Evolutionary conservation across 805 yeast species (phyloP).

Genomic region (Wickerhamomyces xylosicus): DNA sequence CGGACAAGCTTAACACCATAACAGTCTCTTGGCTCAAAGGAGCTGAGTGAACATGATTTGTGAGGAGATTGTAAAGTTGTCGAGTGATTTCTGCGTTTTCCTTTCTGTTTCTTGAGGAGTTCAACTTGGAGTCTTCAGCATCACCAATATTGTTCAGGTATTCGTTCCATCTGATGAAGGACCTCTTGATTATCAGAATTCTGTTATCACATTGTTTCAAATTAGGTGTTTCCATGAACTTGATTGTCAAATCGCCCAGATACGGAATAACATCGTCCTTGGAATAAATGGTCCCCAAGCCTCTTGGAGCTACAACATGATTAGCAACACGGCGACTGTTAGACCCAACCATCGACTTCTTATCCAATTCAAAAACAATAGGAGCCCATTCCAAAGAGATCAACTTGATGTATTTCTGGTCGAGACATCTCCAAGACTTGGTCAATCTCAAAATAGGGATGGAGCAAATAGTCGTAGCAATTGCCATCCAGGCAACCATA

Average conservation of each 20-base stretch:
- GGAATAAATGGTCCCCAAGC: slow-evolving; percentile 67
- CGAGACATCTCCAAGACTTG: slow-evolving; percentile 66
- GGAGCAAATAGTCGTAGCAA: slow-evolving; percentile 75
- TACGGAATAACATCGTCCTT: slow-evolving; percentile 78
- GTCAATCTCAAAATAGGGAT: slow-evolving; percentile 69
- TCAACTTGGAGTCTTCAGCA: slow-evolving; percentile 16
- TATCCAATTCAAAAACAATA: slow-evolving; percentile 78
- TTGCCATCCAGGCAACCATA: slow-evolving; percentile 90
- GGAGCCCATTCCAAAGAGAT: slow-evolving; percentile 86
- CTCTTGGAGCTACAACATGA: slow-evolving; percentile 79
- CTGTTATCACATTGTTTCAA: slow-evolving; percentile 52
- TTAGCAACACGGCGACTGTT: slow-evolving; percentile 48
- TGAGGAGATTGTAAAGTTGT: slow-evolving; percentile 35
- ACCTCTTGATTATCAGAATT: slow-evolving; percentile 57
- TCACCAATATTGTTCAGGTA: slow-evolving; percentile 41
- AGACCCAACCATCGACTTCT: slow-evolving; percentile 54
- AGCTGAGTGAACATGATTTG: slow-evolving; percentile 27
- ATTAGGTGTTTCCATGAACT: slow-evolving; percentile 22
- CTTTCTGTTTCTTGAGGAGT: slow-evolving; percentile 9
- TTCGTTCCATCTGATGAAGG: slow-evolving; percentile 77
- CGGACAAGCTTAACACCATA: slow-evolving; percentile 51
- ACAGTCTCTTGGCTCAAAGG: slow-evolving; percentile 40
- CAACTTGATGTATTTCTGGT: slow-evolving; percentile 44
- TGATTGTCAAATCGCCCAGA: slow-evolving; percentile 74
- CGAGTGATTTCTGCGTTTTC: slow-evolving; percentile 24